These are phyloP conservation scores for Penicillium herquei DNA, from an alignment of 495 filamentous ascomycete genomes.

Conservation along the genomic window DNA sequence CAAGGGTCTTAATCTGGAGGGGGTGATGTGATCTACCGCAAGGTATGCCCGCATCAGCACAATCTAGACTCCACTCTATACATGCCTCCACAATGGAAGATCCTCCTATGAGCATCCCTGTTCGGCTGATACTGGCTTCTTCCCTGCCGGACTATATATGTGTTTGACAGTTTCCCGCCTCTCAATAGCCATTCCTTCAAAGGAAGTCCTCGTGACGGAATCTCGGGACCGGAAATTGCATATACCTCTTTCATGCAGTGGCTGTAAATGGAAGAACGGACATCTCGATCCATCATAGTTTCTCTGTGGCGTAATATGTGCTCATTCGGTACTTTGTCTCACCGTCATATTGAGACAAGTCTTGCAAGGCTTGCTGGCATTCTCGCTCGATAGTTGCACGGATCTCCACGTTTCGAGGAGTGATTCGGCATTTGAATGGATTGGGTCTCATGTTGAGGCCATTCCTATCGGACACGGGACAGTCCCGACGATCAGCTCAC, in stretches of 20 bases:
- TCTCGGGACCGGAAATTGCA: too few species aligned
- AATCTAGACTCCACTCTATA: neutral
- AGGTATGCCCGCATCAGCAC: neutral
- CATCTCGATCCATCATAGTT: constrained; percentile 10
- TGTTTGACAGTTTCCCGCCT: neutral
- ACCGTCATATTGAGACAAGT: constrained; percentile 56
- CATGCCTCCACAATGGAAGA: neutral
- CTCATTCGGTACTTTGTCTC: constrained; percentile 58
- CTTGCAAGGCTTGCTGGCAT: constrained; percentile 50
- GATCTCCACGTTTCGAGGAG: constrained; percentile 44
- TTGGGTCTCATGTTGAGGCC: constrained; percentile 39
- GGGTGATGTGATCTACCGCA: neutral
- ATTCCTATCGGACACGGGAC: constrained; percentile 21
- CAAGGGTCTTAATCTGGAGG: neutral
- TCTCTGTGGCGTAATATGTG: constrained; percentile 45
- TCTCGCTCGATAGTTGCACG: constrained; percentile 52
- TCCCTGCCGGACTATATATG: neutral
- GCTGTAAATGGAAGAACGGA: neutral
- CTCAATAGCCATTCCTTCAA: neutral
- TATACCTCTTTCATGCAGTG: neutral
- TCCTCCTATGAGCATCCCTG: neutral
- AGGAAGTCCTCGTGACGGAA: neutral
- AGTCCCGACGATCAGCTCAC: constrained; percentile 8
- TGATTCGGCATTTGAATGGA: constrained; percentile 36
- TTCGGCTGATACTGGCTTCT: neutral